Conservation (phyloP, 495 filamentous ascomycete genomes). For the Xylaria cubensis region DNA sequence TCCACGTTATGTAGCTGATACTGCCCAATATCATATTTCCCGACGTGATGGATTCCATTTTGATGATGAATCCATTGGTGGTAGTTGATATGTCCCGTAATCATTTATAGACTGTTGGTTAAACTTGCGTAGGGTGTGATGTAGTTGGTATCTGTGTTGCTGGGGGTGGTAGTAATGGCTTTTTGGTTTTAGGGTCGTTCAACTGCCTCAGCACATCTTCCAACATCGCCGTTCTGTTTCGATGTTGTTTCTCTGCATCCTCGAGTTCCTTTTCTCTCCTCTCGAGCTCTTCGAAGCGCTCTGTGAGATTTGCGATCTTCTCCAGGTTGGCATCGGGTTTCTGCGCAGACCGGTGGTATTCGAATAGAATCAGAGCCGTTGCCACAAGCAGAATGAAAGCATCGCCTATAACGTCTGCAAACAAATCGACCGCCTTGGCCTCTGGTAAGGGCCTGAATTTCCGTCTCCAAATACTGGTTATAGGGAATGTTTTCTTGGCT, state of each 20-base stretch:
- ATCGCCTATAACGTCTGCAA: slow-evolving; percentile 94
- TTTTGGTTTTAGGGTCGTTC: slow-evolving; percentile 60
- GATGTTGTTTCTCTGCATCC: slow-evolving; percentile 63
- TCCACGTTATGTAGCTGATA: neutral
- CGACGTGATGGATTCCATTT: neutral
- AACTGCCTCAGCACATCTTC: slow-evolving; percentile 71
- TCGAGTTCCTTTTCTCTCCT: slow-evolving; percentile 69
- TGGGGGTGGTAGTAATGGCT: slow-evolving; percentile 45
- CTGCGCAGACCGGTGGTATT: slow-evolving; percentile 73
- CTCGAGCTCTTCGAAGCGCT: slow-evolving; percentile 64
- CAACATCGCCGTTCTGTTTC: slow-evolving; percentile 65
- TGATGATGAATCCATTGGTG: neutral
- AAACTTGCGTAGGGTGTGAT: slow-evolving; percentile 26
- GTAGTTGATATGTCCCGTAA: neutral
- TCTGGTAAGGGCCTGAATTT: slow-evolving; percentile 80
- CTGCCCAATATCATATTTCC: neutral
- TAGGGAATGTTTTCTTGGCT: slow-evolving; percentile 40
- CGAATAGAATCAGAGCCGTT: slow-evolving; percentile 77
- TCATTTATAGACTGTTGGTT: neutral
- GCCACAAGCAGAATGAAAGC: slow-evolving; percentile 87
- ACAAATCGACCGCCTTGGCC: slow-evolving; percentile 91
- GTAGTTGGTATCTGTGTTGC: slow-evolving; percentile 22
- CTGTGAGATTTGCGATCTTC: slow-evolving; percentile 75
- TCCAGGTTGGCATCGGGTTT: slow-evolving; percentile 73
- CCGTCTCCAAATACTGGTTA: slow-evolving; percentile 56